A percentile compares a stretch with the other conserved stretches of the same genome.
phyloP scores from a whole-genome alignment of 1,284 basidiomycete genomes.

The Leccinum ponderosum region DNA sequence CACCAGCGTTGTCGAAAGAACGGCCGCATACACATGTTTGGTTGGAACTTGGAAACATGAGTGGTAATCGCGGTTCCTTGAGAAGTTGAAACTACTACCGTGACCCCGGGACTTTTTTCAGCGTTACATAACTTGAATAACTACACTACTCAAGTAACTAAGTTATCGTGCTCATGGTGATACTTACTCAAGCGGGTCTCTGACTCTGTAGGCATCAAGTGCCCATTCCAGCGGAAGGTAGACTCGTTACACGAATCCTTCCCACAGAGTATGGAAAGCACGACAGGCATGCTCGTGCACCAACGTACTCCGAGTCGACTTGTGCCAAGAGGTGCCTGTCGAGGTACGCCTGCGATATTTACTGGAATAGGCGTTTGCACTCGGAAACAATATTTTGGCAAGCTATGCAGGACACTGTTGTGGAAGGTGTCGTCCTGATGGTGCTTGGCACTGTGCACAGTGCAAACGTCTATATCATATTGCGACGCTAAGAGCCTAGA shows the following conservation, averaged over 20 bases:
- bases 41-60: not conserved
- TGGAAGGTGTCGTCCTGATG: not conserved
- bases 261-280: not conserved
- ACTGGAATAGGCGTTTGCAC: constrained; percentile 66
- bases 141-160: too few species aligned
- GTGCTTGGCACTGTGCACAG: constrained; percentile 36
- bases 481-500: constrained; percentile 54
- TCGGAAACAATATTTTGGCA: constrained; percentile 56
- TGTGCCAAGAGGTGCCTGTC: constrained; percentile 42
- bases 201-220: constrained; percentile 35
- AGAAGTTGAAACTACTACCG: too few species aligned
- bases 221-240: constrained; percentile 53
- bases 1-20: not conserved
- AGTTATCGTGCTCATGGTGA: constrained; percentile 52
- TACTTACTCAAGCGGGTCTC: constrained; percentile 50
- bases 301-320: constrained; percentile 40
- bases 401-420: constrained; percentile 47
- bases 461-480: constrained; percentile 44
- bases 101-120: too few species aligned
- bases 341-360: constrained; percentile 56
- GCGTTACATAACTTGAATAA: too few species aligned
- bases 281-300: constrained; percentile 35
- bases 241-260: not conserved
- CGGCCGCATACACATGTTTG: not conserved
- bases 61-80: too few species aligned